Evolutionary conservation across 345 rosid genomes (phyloP), one percentile per base, ranked within the genome.

Genomic region (Hevea brasiliensis): DNA sequence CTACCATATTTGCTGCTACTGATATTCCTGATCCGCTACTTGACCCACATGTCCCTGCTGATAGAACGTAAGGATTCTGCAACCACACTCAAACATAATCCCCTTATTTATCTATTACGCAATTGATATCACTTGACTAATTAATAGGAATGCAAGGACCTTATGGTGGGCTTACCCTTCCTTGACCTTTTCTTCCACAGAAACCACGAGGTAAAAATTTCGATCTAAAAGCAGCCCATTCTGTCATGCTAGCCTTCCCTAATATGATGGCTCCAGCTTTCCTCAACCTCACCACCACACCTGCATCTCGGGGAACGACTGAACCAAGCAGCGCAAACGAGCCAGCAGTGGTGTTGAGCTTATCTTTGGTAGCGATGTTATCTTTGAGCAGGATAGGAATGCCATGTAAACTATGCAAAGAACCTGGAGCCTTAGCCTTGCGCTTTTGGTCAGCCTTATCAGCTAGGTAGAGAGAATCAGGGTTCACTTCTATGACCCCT

Each of bases 1-100:
- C 76, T 14, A 45, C 93, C 82, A 92, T 69, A 72, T 87, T 89
- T 0, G 90, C 88, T 1, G 98, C 90, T 23, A 88, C 90, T 0
- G 92, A 85, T 58, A 93, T 89, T 42, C 86, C 93, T 32, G 98
- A 80, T 42, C 88, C 98, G 68, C 90, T 90, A 67, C 93, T 91
- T 67, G 93, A 91, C n/a, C 93, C 95, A 44, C 85, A 82, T 0
- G 97, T 87, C 80, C 35, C 64, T 8, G 82, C 95, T 8, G 89
- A 81, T 42, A 84, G 24, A 67, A 20, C 59, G 50, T 18, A 32
- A 15, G 59, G 58, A 18, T 67, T 67, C 59, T 67, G 71, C 59
- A 9, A 27, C n/a, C n/a, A 27, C 9, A 24, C 61, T 57, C 26
- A 8, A 55, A 21, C 1, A 55, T n/a, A 32, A 32, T 32, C 37